Percentiles rank a stretch among this genome's conserved stretches.
Conservation (phyloP, 2,329 filamentous ascomycete genomes). For the Ceratocystis variospora region DNA sequence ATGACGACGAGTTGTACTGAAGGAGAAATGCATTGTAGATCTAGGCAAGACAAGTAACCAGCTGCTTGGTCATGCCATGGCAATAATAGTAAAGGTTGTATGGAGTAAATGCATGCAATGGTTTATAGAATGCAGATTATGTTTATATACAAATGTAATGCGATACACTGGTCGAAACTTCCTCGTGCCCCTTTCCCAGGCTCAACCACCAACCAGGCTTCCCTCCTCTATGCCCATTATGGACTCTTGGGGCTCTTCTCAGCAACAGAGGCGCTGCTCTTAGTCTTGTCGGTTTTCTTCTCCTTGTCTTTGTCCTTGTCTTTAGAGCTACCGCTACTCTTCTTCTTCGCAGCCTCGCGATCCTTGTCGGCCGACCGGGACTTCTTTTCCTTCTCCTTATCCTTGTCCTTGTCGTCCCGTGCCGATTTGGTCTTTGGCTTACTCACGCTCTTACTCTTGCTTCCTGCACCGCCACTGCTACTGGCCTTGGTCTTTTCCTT, state of each 20-base stretch:
- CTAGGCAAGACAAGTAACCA: neutral
- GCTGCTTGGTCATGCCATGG: neutral
- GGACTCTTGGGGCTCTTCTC: neutral
- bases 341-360: neutral
- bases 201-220: neutral
- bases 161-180: neutral
- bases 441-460: neutral
- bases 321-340: neutral
- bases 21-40: neutral
- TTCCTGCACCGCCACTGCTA: neutral
- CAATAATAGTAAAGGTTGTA: neutral
- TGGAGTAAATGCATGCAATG: neutral
- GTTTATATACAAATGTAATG: neutral
- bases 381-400: slow-evolving; percentile 16
- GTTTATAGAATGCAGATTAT: neutral
- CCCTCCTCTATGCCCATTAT: neutral
- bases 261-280: neutral
- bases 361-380: slow-evolving; percentile 12
- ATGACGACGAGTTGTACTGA: slow-evolving; percentile 44
- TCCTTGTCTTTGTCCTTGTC: slow-evolving; percentile 2
- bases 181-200: neutral
- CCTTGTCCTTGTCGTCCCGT: slow-evolving; percentile 8
- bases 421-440: neutral
- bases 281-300: neutral
- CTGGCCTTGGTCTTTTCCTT: neutral